Percentiles rank a stretch among this genome's conserved stretches.
Conservation (phyloP, 768 basidiomycete genomes). For the Terana coerulea region DNA sequence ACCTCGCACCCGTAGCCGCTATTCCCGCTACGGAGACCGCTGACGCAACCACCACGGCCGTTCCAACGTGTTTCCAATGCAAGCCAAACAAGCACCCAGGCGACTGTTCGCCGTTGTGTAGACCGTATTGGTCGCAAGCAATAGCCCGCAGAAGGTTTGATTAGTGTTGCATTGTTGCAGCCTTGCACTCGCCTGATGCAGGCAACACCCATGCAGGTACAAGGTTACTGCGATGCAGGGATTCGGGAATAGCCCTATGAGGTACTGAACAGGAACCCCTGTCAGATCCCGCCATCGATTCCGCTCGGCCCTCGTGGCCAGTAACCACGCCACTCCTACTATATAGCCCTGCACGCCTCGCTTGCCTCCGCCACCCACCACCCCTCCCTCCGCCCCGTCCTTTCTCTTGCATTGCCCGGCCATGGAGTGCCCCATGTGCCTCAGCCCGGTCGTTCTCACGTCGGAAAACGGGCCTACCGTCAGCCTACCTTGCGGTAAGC, state of each 20-base stretch:
- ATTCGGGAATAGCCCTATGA: background rate
- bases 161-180: background rate
- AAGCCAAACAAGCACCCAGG: too few relatives aligned
- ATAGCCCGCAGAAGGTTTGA: background rate
- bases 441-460: background rate
- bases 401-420: background rate
- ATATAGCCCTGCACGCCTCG: background rate
- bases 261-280: background rate
- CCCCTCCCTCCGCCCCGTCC: background rate
- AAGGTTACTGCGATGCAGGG: background rate
- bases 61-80: too few relatives aligned
- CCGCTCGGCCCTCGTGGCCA: background rate
- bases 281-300: constrained; percentile 1
- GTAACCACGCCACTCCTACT: background rate
- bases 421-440: constrained; percentile 12
- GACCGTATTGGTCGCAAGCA: too few relatives aligned
- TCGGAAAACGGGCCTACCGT: background rate
- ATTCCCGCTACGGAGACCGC: too few relatives aligned
- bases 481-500: constrained; percentile 9
- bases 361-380: background rate
- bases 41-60: too few relatives aligned
- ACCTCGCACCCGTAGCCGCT: too few relatives aligned
- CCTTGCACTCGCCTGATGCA: too few relatives aligned
- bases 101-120: too few relatives aligned
- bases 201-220: too few relatives aligned